Evolutionary conservation across 202 grass and related monocot species (phyloP).

Genomic region (Zoysia matrella): DNA sequence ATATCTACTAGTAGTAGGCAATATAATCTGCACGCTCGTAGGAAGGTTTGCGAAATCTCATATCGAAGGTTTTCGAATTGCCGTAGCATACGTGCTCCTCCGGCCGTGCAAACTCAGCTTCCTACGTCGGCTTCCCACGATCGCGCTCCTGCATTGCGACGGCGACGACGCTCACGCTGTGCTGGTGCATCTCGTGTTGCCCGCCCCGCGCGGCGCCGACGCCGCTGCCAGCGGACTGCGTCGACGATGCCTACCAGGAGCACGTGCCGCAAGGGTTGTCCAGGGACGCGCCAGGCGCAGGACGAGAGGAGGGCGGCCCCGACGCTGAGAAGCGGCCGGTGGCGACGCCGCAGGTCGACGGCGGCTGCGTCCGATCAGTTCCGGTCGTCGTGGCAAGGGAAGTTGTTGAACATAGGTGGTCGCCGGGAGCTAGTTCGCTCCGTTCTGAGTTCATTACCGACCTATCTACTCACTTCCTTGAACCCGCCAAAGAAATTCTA

Average conservation of each 20-base stretch:
- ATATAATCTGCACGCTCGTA: not conserved
- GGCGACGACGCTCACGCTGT: not conserved
- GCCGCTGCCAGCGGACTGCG: constrained; percentile 8
- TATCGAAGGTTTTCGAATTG: too few relatives aligned
- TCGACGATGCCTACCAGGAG: constrained; percentile 29
- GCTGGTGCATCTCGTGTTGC: not conserved
- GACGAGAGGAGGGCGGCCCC: too few relatives aligned
- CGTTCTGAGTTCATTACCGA: too few relatives aligned
- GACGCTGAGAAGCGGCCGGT: too few relatives aligned
- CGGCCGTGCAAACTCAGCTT: not conserved
- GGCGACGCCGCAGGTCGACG: too few relatives aligned
- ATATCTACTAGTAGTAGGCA: not conserved
- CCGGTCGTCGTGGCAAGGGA: too few relatives aligned
- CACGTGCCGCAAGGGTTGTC: constrained; percentile 27
- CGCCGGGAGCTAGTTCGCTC: too few relatives aligned
- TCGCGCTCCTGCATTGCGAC: not conserved
- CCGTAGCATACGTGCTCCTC: not conserved
- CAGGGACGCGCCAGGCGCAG: constrained; percentile 25
- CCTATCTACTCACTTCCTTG: too few relatives aligned
- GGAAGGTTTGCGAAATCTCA: too few relatives aligned
- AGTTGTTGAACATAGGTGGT: too few relatives aligned
- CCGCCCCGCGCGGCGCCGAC: not conserved
- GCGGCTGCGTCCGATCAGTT: too few relatives aligned
- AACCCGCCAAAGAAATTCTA: too few relatives aligned
- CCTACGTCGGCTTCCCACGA: not conserved